A percentile compares a stretch with the other conserved stretches of the same genome.
Conservation (phyloP, 306 rosid genomes). For the Inga laurina region DNA sequence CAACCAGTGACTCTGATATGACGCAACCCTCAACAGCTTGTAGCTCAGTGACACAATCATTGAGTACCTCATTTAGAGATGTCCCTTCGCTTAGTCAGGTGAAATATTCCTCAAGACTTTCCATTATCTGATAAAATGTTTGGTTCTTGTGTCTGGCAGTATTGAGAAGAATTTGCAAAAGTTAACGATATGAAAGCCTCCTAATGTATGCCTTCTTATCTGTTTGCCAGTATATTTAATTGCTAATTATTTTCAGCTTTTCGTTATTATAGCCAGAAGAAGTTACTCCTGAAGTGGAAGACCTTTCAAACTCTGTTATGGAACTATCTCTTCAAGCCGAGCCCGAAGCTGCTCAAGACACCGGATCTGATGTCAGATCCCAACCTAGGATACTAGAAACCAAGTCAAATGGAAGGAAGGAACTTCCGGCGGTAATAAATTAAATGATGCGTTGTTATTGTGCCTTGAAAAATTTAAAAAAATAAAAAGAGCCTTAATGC, state of each 20-base stretch:
- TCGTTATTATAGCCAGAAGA: constrained; percentile 41
- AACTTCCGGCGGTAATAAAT: constrained; percentile 68
- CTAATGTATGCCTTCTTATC: neutral
- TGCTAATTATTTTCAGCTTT: constrained; percentile 25
- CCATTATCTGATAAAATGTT: neutral
- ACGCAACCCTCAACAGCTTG: constrained; percentile 34
- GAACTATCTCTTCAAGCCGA: constrained; percentile 40
- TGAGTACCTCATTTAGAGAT: constrained; percentile 24
- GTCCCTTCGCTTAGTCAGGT: constrained; percentile 50
- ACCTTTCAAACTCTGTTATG: constrained; percentile 34
- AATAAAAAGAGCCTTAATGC: neutral
- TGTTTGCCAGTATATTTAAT: neutral
- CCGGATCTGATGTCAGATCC: constrained; percentile 33
- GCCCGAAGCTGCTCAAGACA: constrained; percentile 45
- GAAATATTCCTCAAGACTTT: constrained; percentile 26
- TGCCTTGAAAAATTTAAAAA: neutral
- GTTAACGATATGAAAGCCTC: neutral
- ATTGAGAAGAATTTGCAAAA: constrained; percentile 1
- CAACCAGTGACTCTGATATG: constrained; percentile 28
- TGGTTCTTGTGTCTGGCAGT: neutral
- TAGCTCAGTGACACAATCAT: constrained; percentile 35
- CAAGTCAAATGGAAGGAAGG: constrained; percentile 52
- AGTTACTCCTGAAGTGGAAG: constrained; percentile 28
- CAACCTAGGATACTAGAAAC: constrained; percentile 40
- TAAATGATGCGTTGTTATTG: neutral